phyloP scores from a whole-genome alignment of 352 stramenopile species.

The Aphanomyces stellatus region DNA sequence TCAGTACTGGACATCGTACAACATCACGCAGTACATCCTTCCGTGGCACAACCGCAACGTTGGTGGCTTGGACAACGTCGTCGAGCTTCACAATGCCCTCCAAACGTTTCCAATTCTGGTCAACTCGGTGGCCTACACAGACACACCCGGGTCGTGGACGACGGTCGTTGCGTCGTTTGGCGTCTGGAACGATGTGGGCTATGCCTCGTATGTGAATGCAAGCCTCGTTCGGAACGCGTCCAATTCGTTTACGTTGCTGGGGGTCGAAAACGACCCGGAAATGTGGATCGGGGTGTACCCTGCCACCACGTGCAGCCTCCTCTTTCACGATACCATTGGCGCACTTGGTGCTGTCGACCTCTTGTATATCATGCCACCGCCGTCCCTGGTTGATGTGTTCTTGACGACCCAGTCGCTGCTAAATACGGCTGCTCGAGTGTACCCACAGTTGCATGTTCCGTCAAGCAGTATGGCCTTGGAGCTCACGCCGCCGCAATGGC shows the following conservation, averaged over 20 bases:
- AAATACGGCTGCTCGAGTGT: neutral
- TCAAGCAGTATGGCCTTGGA: neutral
- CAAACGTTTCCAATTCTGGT: neutral
- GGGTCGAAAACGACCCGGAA: neutral
- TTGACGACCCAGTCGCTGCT: neutral
- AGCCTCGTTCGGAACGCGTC: neutral
- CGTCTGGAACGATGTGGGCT: neutral
- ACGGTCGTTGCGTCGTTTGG: neutral
- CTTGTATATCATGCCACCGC: neutral
- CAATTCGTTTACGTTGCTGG: neutral
- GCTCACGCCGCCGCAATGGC: neutral
- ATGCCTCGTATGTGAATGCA: neutral
- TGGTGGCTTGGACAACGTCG: neutral
- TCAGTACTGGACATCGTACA: neutral
- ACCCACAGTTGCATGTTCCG: neutral
- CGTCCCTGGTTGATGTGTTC: neutral
- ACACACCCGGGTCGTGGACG: neutral
- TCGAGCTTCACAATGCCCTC: neutral
- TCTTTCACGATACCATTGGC: neutral
- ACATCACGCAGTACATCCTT: neutral
- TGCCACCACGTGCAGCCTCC: neutral
- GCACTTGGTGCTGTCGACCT: neutral
- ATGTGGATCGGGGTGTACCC: neutral
- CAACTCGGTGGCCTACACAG: neutral
- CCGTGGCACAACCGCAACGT: conserved; percentile 4